Conservation (phyloP, 1,284 basidiomycete genomes). For the Boletellus dicymbophilus region DNA sequence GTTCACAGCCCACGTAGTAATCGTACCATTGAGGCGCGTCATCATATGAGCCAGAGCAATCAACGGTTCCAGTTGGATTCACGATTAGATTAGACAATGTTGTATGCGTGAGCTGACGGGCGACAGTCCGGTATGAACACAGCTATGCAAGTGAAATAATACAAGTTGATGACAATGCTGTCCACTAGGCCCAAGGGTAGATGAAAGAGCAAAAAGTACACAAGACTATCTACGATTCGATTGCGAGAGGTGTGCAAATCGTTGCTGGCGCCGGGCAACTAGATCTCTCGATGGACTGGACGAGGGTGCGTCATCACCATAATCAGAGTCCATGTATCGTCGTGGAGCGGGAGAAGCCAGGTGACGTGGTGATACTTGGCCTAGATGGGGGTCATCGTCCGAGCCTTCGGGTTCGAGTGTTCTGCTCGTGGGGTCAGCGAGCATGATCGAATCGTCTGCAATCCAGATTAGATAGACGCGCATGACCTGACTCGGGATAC, state of each 20-base stretch:
- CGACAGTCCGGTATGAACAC: slow-evolving; percentile 22
- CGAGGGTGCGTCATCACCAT: slow-evolving; percentile 45
- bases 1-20: no score
- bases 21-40: no score
- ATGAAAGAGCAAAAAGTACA: slow-evolving; percentile 18
- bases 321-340: slow-evolving; percentile 34
- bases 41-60: no score
- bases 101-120: no score
- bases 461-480: slow-evolving; percentile 10
- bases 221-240: slow-evolving; percentile 9
- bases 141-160: slow-evolving; percentile 24
- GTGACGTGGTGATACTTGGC: slow-evolving; percentile 69
- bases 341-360: slow-evolving; percentile 59
- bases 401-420: slow-evolving; percentile 34
- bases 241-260: slow-evolving; percentile 21
- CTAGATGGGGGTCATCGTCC: slow-evolving; percentile 61
- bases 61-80: no score
- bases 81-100: background rate
- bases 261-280: slow-evolving; percentile 34
- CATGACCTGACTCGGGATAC: slow-evolving; percentile 17
- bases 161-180: slow-evolving; percentile 26
- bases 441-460: slow-evolving; percentile 48
- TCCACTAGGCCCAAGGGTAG: slow-evolving; percentile 16
- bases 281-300: slow-evolving; percentile 46
- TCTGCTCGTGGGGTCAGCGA: slow-evolving; percentile 15